These are phyloP conservation scores for Orbilia brochopaga DNA, from an alignment of 2,329 filamentous ascomycete genomes.

Conservation along the genomic window DNA sequence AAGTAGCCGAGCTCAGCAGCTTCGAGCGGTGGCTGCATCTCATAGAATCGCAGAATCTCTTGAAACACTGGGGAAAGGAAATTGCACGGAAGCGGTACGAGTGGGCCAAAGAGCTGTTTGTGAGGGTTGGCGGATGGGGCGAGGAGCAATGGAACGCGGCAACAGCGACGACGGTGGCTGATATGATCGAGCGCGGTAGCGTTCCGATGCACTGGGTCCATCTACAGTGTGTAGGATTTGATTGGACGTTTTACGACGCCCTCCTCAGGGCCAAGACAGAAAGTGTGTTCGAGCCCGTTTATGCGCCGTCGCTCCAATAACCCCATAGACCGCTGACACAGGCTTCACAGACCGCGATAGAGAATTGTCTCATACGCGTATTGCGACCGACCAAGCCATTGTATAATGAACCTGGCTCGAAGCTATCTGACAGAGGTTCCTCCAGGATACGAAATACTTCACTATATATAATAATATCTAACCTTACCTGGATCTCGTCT, in stretches of 20 bases:
- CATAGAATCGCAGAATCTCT: background rate
- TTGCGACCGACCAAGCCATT: too few relatives aligned
- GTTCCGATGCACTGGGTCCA: constrained; percentile 45
- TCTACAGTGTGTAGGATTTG: constrained; percentile 37
- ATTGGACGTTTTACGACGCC: constrained; percentile 21
- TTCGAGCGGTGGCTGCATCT: constrained; percentile 38
- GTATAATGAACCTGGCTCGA: too few relatives aligned
- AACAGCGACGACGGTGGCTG: constrained; percentile 10
- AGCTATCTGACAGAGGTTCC: too few relatives aligned
- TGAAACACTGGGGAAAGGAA: constrained; percentile 37
- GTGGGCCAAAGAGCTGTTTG: constrained; percentile 36
- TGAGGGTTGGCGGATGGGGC: constrained; percentile 16
- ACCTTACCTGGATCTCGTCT: too few relatives aligned
- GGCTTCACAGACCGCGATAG: background rate
- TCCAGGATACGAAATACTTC: too few relatives aligned
- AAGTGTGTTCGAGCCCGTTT: constrained; percentile 8
- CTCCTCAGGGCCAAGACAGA: constrained; percentile 23
- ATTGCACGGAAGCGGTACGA: constrained; percentile 25
- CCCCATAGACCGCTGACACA: background rate
- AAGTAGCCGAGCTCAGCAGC: constrained; percentile 16
- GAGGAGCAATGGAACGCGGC: constrained; percentile 21
- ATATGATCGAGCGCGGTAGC: constrained; percentile 5
- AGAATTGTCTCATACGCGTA: too few relatives aligned
- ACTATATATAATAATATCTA: too few relatives aligned
- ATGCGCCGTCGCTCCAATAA: constrained; percentile 11